Conservation (phyloP, 2,329 filamentous ascomycete species). For the Berkeleyomyces rouxiae region DNA sequence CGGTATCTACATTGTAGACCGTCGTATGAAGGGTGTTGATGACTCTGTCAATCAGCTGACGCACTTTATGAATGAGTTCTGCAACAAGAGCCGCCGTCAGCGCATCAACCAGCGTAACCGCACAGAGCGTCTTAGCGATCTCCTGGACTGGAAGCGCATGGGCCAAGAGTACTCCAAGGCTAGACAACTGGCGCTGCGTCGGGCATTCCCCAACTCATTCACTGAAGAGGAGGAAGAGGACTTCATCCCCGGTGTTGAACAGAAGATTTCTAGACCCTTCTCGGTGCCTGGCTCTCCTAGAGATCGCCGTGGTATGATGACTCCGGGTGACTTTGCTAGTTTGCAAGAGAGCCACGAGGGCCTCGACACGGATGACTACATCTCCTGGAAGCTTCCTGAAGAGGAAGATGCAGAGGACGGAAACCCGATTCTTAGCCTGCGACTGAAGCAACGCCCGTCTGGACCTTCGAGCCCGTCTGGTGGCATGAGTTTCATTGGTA, state of each 20-base stretch:
- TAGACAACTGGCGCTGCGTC: conserved; percentile 72
- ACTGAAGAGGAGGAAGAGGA: conserved; percentile 70
- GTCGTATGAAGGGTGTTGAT: conserved; percentile 85
- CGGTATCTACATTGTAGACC: conserved; percentile 97
- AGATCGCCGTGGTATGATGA: conserved; percentile 94
- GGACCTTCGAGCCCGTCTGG: conserved; percentile 14
- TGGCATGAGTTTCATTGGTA: conserved; percentile 7
- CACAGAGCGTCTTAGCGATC: conserved; percentile 83
- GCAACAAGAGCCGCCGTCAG: conserved; percentile 81
- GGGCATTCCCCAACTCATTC: conserved; percentile 83
- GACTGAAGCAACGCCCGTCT: conserved; percentile 31
- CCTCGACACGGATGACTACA: conserved; percentile 89
- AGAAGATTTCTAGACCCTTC: conserved; percentile 88
- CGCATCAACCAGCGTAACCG: conserved; percentile 98
- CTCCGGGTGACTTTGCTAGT: conserved; percentile 91
- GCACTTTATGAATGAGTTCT: conserved; percentile 74
- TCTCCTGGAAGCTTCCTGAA: conserved; percentile 92
- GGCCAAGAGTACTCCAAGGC: conserved; percentile 99
- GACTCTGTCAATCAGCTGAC: conserved; percentile 94
- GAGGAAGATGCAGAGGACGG: conserved; percentile 79
- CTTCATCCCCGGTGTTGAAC: conserved; percentile 80
- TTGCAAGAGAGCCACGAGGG: conserved; percentile 89
- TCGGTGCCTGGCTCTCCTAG: conserved; percentile 87
- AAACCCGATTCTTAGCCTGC: conserved; percentile 41
- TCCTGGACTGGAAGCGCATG: conserved; percentile 99